Evolutionary conservation across 495 filamentous ascomycete species (phyloP), one percentile per base, ranked within the genome.

Genomic region (Aspergillus bridgeri): DNA sequence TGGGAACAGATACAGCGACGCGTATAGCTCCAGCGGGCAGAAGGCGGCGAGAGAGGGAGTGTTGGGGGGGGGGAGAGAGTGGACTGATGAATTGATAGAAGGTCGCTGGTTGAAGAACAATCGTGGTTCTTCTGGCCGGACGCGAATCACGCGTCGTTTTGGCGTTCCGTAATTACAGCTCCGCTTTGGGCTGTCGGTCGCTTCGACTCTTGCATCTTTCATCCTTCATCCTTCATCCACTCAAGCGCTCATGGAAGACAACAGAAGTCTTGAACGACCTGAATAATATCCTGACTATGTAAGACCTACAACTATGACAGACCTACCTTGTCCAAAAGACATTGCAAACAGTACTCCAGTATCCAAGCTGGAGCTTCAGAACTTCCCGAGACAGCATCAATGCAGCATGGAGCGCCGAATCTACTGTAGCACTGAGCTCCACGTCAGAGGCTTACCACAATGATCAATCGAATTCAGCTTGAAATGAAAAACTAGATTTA

Each of bases 131-230:
- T 20, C 5, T 7, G 48, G n/a, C 13, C 38, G 24, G 27, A 67
- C 65, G 65, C 65, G 65, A 61, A 61, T 60, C 59, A 67, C 62
- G 62, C 65, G 65, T 67, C 60, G n/a, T 63, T 67, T 67, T 67
- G 65, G 65, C 61, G 65, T 63, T 66, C 53, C 38, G 51, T 59
- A 56, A 60, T 64, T 64, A 64, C 61, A 60, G 48, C 60, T 52
- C 61, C 55, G 58, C 61, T 64, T 64, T 64, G 43, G 58, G 57
- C 33, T 15, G 9, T 15, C 33, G 9, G 33, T 13, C 7, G 9
- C 11, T 2, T 11, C 11, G 17, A 13, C 46, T 20, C 17, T 6
- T 20, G 4, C 49, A 38, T 15, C 33, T 38, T 15, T 27, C 25
- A 15, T 15, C 17, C 33, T 27, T 4, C 33, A 38, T 3, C 13